phyloP scores from a whole-genome alignment of 2,329 filamentous ascomycete genomes.

The Fusarium humuli region DNA sequence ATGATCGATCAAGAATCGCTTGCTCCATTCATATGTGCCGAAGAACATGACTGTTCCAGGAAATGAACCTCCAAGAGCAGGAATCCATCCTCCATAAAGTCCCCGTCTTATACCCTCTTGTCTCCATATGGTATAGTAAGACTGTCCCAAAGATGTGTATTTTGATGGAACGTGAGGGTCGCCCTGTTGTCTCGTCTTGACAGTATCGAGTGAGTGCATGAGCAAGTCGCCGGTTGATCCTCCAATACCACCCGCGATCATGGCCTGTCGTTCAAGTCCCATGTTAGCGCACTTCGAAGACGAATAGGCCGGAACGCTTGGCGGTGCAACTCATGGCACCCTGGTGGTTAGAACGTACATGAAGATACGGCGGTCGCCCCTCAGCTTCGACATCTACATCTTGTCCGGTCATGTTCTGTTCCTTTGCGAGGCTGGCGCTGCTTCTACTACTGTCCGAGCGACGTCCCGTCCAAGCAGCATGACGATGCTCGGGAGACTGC shows the following conservation, averaged over 20 bases:
- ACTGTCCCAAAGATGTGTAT: conserved; percentile 89
- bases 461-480: conserved; percentile 49
- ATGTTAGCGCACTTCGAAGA: conserved; percentile 35
- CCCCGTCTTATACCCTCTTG: conserved; percentile 90
- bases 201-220: conserved; percentile 98
- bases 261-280: conserved; percentile 69
- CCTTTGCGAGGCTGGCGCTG: conserved; percentile 35
- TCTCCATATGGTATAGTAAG: conserved; percentile 91
- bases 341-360: conserved; percentile 50
- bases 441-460: conserved; percentile 45
- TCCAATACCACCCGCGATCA: conserved; percentile 94
- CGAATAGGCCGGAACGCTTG: conserved; percentile 6
- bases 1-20: conserved; percentile 85
- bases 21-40: conserved; percentile 95
- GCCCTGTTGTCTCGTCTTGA: conserved; percentile 97
- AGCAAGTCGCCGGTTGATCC: conserved; percentile 95
- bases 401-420: conserved; percentile 52
- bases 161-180: conserved; percentile 93
- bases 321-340: neutral
- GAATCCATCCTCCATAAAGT: conserved; percentile 92
- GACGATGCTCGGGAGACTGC: conserved; percentile 45
- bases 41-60: conserved; percentile 96
- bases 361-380: conserved; percentile 58
- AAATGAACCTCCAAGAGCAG: conserved; percentile 91
- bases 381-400: conserved; percentile 57